phyloP scores from a whole-genome alignment of 2,329 filamentous ascomycete species.

The Knoxdaviesia proteae region DNA sequence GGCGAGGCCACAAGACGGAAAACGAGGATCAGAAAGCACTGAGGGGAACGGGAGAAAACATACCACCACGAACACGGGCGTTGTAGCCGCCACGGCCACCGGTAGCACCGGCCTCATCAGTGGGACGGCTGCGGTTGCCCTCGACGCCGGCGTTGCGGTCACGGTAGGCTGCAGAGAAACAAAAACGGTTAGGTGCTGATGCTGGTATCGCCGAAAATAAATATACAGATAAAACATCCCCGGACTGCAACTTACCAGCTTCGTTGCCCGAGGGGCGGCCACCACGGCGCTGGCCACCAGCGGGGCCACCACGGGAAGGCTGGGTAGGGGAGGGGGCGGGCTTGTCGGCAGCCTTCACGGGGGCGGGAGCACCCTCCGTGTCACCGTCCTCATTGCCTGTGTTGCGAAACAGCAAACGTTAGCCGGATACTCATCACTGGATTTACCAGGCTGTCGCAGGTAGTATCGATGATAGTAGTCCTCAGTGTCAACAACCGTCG shows the following conservation, averaged over 20 bases:
- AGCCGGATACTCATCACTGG: not conserved
- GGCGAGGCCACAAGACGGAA: not conserved
- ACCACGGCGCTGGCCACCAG: conserved; percentile 28
- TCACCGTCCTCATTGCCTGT: conserved; percentile 39
- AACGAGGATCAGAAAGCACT: not conserved
- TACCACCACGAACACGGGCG: conserved; percentile 40
- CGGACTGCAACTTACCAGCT: conserved; percentile 45
- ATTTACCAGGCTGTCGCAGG: no score
- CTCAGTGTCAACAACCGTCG: no score
- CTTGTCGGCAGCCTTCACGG: conserved; percentile 81
- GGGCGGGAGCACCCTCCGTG: conserved; percentile 55
- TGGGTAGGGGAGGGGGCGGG: conserved; percentile 57
- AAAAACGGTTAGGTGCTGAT: conserved; percentile 5
- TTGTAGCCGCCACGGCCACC: conserved; percentile 40
- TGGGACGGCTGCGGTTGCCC: conserved; percentile 64
- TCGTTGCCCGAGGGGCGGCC: conserved; percentile 51
- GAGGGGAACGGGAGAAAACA: conserved; percentile 9
- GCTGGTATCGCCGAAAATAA: conserved; percentile 4
- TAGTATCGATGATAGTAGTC: no score
- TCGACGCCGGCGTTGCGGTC: conserved; percentile 64
- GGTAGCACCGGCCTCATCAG: conserved; percentile 41
- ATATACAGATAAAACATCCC: not conserved
- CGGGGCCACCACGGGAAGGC: conserved; percentile 32
- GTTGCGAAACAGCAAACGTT: conserved; percentile 4
- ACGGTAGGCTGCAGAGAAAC: conserved; percentile 48